Conservation (phyloP, 139 green algal species). For the Tetraselmis striata region DNA sequence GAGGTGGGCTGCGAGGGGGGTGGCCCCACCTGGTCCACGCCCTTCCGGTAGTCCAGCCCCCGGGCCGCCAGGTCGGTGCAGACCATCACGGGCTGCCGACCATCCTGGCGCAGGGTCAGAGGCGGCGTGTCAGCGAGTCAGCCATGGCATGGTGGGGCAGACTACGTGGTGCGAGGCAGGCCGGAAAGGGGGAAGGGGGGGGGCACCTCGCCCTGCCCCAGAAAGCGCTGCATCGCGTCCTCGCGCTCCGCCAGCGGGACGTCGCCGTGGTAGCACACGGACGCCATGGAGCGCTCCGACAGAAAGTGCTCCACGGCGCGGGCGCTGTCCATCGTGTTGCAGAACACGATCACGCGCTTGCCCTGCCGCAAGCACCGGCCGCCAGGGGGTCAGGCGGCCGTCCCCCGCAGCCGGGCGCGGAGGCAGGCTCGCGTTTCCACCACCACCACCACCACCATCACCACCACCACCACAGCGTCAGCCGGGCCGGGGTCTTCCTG, state of each 20-base stretch:
- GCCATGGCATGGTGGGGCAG: too few species aligned
- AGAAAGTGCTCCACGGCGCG: slow-evolving; percentile 80
- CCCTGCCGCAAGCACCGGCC: slow-evolving; percentile 20
- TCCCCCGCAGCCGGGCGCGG: slow-evolving; percentile 41
- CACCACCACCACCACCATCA: too few species aligned
- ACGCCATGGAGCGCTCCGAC: slow-evolving; percentile 55
- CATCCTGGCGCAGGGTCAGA: too few species aligned
- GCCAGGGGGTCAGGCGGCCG: slow-evolving; percentile 18
- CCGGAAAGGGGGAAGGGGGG: too few species aligned
- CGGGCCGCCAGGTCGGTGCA: slow-evolving; percentile 90
- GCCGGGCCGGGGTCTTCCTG: neutral
- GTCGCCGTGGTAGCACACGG: slow-evolving; percentile 87
- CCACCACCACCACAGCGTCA: neutral
- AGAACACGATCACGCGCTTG: slow-evolving; percentile 82
- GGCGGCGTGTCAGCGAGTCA: too few species aligned
- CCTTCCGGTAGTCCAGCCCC: slow-evolving; percentile 25
- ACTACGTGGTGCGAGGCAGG: too few species aligned
- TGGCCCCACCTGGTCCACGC: slow-evolving; percentile 28
- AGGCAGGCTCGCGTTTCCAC: too few species aligned
- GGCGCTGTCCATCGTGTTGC: slow-evolving; percentile 86
- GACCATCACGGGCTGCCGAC: slow-evolving; percentile 55
- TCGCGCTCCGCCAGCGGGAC: slow-evolving; percentile 41
- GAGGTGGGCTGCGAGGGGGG: too few species aligned
- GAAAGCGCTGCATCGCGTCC: slow-evolving; percentile 43
- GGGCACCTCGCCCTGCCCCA: slow-evolving; percentile 14